Conservation (phyloP, 805 yeast species). For the Pichia pseudocactophila region DNA sequence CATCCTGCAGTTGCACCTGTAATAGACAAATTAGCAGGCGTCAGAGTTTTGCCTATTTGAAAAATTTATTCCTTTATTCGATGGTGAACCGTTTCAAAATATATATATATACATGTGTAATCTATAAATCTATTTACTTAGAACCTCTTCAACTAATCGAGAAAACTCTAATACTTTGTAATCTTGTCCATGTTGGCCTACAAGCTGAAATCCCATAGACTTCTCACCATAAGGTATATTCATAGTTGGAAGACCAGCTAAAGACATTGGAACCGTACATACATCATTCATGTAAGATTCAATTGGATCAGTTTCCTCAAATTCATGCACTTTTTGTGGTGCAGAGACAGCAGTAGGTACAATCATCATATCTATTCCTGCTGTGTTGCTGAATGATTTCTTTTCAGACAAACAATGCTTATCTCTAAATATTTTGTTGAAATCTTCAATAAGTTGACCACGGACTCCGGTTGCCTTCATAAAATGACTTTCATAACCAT, state of each 20-base stretch:
- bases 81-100: not conserved
- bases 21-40: constrained; percentile 56
- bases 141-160: constrained; percentile 5
- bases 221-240: constrained; percentile 52
- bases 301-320: constrained; percentile 29
- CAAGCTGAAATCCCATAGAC: constrained; percentile 65
- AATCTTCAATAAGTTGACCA: constrained; percentile 48
- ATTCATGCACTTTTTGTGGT: constrained; percentile 29
- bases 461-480: constrained; percentile 67
- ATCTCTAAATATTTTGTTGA: constrained; percentile 51
- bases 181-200: constrained; percentile 86
- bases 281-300: constrained; percentile 73
- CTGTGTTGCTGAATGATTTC: constrained; percentile 9
- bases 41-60: constrained; percentile 57
- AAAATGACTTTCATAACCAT: constrained; percentile 63
- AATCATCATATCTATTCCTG: constrained; percentile 59
- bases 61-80: not conserved
- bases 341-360: constrained; percentile 55
- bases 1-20: constrained; percentile 78
- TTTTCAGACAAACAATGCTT: constrained; percentile 32
- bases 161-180: constrained; percentile 39
- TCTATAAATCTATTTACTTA: not conserved
- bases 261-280: constrained; percentile 80
- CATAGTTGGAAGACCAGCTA: constrained; percentile 86
- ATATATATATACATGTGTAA: constrained; percentile 1